Evolutionary conservation across 2,329 filamentous ascomycete genomes (phyloP).

Genomic region (Epichloe brachyelytri): DNA sequence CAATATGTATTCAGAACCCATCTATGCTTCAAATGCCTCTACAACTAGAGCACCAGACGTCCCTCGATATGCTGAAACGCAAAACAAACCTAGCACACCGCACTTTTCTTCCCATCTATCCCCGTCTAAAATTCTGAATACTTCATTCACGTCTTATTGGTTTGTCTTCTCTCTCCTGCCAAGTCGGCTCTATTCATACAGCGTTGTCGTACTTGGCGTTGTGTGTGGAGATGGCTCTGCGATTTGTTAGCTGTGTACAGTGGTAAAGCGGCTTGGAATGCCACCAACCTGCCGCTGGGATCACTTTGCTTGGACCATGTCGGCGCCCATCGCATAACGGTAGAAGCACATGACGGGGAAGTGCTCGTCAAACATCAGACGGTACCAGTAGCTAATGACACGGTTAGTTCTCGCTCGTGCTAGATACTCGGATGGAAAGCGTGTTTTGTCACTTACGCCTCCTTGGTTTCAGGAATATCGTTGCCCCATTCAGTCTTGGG

Average conservation of each 20-base stretch:
- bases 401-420: neutral
- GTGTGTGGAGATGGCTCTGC: slow-evolving; percentile 64
- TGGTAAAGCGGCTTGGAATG: neutral
- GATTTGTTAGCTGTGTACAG: slow-evolving; percentile 9
- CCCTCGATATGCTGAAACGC: neutral
- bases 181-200: slow-evolving; percentile 15
- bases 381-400: slow-evolving; percentile 73
- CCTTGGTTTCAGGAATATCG: slow-evolving; percentile 92
- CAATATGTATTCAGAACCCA: neutral
- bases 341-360: slow-evolving; percentile 80
- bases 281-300: slow-evolving; percentile 68
- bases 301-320: slow-evolving; percentile 96
- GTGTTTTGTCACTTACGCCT: slow-evolving; percentile 49
- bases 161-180: neutral
- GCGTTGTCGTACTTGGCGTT: slow-evolving; percentile 56
- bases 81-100: neutral
- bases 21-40: neutral
- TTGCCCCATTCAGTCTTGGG: slow-evolving; percentile 91
- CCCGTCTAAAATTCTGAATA: neutral
- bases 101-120: neutral
- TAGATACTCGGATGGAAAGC: too few species aligned
- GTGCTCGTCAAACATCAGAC: slow-evolving; percentile 96
- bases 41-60: neutral
- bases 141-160: neutral
- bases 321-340: slow-evolving; percentile 92